phyloP scores from a whole-genome alignment of 2,329 filamentous ascomycete genomes.

The Cryphonectria carpinicola region DNA sequence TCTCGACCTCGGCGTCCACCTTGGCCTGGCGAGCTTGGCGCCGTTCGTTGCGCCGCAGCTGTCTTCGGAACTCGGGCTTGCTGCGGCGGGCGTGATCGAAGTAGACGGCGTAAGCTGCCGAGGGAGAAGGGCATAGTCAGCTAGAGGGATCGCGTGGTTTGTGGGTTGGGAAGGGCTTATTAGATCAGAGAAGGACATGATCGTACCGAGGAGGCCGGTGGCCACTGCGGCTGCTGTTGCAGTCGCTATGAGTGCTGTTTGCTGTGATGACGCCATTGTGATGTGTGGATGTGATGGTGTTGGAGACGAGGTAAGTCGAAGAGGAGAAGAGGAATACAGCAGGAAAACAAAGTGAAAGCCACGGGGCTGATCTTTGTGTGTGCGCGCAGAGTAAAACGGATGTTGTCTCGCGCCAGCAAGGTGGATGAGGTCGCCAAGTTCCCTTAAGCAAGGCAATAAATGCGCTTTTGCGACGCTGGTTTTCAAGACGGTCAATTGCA shows the following conservation, averaged over 20 bases:
- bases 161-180: slow-evolving; percentile 1
- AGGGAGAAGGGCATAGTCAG: slow-evolving; percentile 31
- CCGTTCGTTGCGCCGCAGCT: slow-evolving; percentile 76
- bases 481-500: slow-evolving; percentile 6
- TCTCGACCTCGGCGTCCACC: slow-evolving; percentile 69
- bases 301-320: background rate
- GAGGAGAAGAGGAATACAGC: background rate
- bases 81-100: slow-evolving; percentile 70
- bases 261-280: slow-evolving; percentile 62
- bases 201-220: slow-evolving; percentile 63
- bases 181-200: slow-evolving; percentile 17
- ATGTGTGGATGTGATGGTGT: slow-evolving; percentile 45
- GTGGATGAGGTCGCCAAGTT: background rate
- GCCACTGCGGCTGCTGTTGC: slow-evolving; percentile 64
- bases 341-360: background rate
- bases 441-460: slow-evolving; percentile 1
- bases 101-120: slow-evolving; percentile 66
- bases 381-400: background rate
- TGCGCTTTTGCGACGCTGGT: slow-evolving; percentile 6
- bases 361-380: background rate
- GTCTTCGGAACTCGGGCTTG: slow-evolving; percentile 67
- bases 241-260: slow-evolving; percentile 60
- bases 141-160: background rate
- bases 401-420: background rate
- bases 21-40: slow-evolving; percentile 72